phyloP scores from a whole-genome alignment of 352 stramenopile species.

The Phytopythium chamaehyphon region DNA sequence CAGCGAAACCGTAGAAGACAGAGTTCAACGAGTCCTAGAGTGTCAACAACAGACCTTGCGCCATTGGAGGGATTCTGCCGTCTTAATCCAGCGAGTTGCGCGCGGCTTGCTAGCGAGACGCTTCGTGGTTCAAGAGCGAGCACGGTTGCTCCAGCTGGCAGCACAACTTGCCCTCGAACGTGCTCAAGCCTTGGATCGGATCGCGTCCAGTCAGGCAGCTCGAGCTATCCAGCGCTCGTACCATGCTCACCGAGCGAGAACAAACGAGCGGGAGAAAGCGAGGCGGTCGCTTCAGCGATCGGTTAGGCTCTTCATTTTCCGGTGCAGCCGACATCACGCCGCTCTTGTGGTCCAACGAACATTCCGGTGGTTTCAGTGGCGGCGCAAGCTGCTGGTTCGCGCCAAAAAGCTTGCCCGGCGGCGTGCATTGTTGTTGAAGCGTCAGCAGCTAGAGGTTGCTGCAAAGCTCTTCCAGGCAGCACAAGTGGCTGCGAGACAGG shows the following conservation, averaged over 20 bases:
- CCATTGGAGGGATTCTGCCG: conserved; percentile 38
- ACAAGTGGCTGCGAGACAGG: conserved; percentile 8
- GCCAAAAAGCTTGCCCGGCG: conserved; percentile 23
- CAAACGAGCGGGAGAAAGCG: conserved; percentile 19
- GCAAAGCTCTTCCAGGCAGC: conserved; percentile 20
- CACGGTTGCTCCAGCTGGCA: conserved; percentile 21
- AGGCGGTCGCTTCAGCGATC: conserved; percentile 24
- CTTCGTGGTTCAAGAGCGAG: conserved; percentile 23
- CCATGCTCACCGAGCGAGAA: conserved; percentile 15
- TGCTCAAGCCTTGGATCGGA: conserved; percentile 13
- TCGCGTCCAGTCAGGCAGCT: conserved; percentile 19
- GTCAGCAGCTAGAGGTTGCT: conserved; percentile 23
- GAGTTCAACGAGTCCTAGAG: conserved; percentile 25
- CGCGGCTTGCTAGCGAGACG: conserved; percentile 33
- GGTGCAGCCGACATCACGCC: conserved; percentile 21
- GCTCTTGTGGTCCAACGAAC: conserved; percentile 27
- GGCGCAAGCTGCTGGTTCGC: conserved; percentile 17
- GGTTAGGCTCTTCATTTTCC: conserved; percentile 29
- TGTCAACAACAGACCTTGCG: conserved; percentile 30
- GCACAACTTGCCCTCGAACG: conserved; percentile 14
- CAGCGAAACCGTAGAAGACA: conserved; percentile 27
- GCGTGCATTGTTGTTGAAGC: conserved; percentile 20
- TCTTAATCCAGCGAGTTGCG: conserved; percentile 27
- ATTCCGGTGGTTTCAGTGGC: conserved; percentile 31
- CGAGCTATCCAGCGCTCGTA: conserved; percentile 33